phyloP scores from a whole-genome alignment of 495 filamentous ascomycete species.

The Cercophora samala region DNA sequence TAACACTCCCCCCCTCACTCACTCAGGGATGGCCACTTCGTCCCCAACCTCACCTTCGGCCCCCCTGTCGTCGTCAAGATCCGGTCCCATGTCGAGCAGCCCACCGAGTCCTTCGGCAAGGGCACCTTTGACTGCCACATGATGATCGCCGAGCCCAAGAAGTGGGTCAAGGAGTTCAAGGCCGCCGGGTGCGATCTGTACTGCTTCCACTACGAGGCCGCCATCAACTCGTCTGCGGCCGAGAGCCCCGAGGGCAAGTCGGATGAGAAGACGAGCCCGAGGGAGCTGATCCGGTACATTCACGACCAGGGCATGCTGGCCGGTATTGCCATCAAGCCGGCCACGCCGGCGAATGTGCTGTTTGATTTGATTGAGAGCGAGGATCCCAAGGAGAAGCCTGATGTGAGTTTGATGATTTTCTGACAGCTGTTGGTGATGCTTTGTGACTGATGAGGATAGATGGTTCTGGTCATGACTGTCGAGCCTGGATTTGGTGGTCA shows the following conservation, averaged over 20 bases:
- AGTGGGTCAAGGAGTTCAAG: conserved; percentile 94
- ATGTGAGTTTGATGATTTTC: conserved; percentile 57
- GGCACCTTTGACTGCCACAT: conserved; percentile 99
- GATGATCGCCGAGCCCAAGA: conserved; percentile 99
- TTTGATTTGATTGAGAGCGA: conserved; percentile 79
- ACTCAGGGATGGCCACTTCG: conserved; percentile 82
- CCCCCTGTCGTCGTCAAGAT: conserved; percentile 91
- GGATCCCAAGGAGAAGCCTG: conserved; percentile 72
- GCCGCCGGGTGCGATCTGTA: conserved; percentile 94
- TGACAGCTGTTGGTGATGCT: background rate
- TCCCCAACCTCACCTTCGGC: conserved; percentile 97
- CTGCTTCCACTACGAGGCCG: conserved; percentile 99
- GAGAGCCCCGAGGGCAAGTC: conserved; percentile 67
- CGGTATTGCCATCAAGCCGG: conserved; percentile 93
- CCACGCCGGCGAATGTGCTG: conserved; percentile 82
- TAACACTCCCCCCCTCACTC: conserved; percentile 14
- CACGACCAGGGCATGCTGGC: conserved; percentile 86
- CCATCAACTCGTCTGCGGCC: conserved; percentile 73
- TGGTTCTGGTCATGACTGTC: conserved; percentile 98
- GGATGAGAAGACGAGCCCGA: conserved; percentile 67
- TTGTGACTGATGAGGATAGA: conserved; percentile 49
- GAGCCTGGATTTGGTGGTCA: conserved; percentile 97
- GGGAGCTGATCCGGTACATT: conserved; percentile 83
- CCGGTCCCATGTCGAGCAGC: conserved; percentile 68
- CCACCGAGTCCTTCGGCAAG: conserved; percentile 54